These are phyloP conservation scores for Penicillium sp. DNA, from an alignment of 2,329 filamentous ascomycete species.

Conservation along the genomic window DNA sequence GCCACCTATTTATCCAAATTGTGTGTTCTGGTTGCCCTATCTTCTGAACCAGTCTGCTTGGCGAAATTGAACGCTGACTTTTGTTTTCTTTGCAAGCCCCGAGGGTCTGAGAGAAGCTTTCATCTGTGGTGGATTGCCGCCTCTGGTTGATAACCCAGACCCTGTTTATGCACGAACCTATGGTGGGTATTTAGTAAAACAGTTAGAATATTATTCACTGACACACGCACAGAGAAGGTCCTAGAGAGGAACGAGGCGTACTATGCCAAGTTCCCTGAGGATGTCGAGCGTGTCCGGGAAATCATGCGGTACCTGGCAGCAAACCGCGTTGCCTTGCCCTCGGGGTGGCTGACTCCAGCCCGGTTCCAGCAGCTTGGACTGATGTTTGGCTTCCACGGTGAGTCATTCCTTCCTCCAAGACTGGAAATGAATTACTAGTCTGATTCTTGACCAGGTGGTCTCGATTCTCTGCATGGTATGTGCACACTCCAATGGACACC, in stretches of 20 bases:
- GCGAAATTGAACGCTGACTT: background rate
- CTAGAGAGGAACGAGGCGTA: constrained; percentile 74
- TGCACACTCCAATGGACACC: background rate
- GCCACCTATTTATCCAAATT: constrained; percentile 81
- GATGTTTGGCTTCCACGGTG: constrained; percentile 72
- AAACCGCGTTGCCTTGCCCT: constrained; percentile 66
- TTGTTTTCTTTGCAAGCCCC: constrained; percentile 49
- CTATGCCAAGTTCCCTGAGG: constrained; percentile 83
- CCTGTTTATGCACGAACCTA: constrained; percentile 75
- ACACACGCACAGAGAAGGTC: constrained; percentile 56
- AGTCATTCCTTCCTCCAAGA: constrained; percentile 9
- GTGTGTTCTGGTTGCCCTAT: constrained; percentile 36
- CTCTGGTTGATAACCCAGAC: constrained; percentile 70
- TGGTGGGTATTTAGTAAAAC: constrained; percentile 31
- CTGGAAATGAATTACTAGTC: background rate
- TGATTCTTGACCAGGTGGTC: constrained; percentile 54
- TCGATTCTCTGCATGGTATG: constrained; percentile 70
- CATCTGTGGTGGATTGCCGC: constrained; percentile 79
- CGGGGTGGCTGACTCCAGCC: constrained; percentile 69
- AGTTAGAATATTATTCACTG: constrained; percentile 7
- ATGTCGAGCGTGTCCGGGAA: constrained; percentile 66
- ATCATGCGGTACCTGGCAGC: constrained; percentile 67
- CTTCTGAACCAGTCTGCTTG: background rate
- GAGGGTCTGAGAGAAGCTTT: constrained; percentile 81
- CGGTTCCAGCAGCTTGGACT: constrained; percentile 79